phyloP scores from a whole-genome alignment of 176 grass and related monocot species.

The Otatea glauca region DNA sequence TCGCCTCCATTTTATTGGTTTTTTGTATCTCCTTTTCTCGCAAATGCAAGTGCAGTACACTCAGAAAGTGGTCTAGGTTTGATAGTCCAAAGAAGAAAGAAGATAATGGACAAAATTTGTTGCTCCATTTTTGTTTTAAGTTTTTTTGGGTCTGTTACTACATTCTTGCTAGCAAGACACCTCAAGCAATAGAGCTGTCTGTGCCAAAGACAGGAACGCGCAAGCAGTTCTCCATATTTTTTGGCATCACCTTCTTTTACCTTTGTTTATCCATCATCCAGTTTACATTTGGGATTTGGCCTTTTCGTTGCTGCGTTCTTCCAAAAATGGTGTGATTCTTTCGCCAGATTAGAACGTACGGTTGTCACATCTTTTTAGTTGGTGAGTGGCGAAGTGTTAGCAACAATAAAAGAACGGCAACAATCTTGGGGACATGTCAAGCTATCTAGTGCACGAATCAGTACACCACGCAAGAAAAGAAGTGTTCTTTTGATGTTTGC shows the following conservation, averaged over 20 bases:
- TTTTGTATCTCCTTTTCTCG: neutral
- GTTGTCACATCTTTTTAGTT: neutral
- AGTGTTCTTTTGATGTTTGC: neutral
- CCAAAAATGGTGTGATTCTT: neutral
- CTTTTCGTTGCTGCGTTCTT: neutral
- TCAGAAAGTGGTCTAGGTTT: neutral
- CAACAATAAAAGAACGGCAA: neutral
- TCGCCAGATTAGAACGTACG: neutral
- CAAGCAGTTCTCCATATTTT: neutral
- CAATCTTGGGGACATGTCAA: neutral
- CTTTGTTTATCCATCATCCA: neutral
- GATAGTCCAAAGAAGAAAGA: neutral
- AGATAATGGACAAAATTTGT: neutral
- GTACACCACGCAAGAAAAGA: neutral
- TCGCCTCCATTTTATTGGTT: neutral
- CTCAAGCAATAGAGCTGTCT: neutral
- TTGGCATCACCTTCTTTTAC: neutral
- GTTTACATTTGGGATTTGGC: neutral
- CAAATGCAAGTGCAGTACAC: neutral
- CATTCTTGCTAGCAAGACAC: constrained; percentile 30
- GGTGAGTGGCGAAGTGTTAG: neutral
- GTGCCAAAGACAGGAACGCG: too few species aligned
- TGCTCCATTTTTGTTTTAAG: neutral
- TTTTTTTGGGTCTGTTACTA: neutral
- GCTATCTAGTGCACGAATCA: neutral